phyloP scores from a whole-genome alignment of 371 early-diverging fungal species.

The Umbelopsis sp. region DNA sequence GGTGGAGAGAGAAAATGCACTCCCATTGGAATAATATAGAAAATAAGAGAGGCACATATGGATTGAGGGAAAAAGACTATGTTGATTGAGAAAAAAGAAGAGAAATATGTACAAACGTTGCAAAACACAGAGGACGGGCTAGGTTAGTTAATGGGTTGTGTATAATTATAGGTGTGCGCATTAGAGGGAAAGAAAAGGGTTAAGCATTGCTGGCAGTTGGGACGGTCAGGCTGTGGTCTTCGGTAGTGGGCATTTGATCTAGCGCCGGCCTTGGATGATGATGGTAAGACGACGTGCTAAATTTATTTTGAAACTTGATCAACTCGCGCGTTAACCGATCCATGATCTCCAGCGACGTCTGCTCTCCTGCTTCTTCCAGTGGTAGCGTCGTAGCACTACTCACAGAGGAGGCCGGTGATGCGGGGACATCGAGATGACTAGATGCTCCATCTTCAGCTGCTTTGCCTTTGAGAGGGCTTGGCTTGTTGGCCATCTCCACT shows the following conservation, averaged over 20 bases:
- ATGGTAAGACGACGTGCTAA: constrained; percentile 21
- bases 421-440: constrained; percentile 20
- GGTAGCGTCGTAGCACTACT: constrained; percentile 40
- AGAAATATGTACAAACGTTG: too few relatives aligned
- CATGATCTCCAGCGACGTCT: constrained; percentile 44
- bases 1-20: too few relatives aligned
- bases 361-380: constrained; percentile 30
- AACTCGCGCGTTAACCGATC: constrained; percentile 39
- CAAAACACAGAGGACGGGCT: too few relatives aligned
- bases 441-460: constrained; percentile 26
- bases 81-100: too few relatives aligned
- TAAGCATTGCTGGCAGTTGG: background rate
- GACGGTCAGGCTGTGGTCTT: background rate
- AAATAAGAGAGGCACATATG: too few relatives aligned
- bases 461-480: constrained; percentile 17
- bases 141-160: too few relatives aligned
- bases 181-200: background rate
- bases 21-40: too few relatives aligned
- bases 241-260: background rate
- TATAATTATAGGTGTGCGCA: too few relatives aligned
- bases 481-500: constrained; percentile 46
- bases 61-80: too few relatives aligned
- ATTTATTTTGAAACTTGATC: constrained; percentile 43
- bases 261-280: background rate
- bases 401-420: constrained; percentile 30